Conservation (phyloP, 2,329 filamentous ascomycete species). For the Sarocladium oryzae region DNA sequence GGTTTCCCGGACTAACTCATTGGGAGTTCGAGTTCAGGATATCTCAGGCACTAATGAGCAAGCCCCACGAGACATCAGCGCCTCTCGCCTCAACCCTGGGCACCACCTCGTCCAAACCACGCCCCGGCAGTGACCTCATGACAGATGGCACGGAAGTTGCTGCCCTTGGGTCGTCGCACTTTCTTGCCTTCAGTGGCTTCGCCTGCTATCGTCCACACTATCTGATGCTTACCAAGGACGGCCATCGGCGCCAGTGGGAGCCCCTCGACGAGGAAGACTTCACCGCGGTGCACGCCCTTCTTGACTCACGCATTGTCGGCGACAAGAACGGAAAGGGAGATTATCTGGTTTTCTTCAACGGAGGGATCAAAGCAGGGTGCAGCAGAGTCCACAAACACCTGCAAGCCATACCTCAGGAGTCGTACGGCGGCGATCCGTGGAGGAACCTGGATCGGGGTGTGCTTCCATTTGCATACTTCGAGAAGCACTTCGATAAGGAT, state of each 20-base stretch:
- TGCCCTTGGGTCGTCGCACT: slow-evolving; percentile 33
- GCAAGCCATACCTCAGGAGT: slow-evolving; percentile 31
- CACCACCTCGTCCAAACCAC: not conserved
- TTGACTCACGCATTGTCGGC: slow-evolving; percentile 14
- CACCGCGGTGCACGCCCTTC: slow-evolving; percentile 25
- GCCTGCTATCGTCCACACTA: slow-evolving; percentile 40
- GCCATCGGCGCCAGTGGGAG: slow-evolving; percentile 38
- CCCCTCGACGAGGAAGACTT: slow-evolving; percentile 33
- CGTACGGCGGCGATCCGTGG: slow-evolving; percentile 20
- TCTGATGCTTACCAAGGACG: slow-evolving; percentile 39
- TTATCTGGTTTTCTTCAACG: slow-evolving; percentile 40
- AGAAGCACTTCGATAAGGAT: slow-evolving; percentile 16
- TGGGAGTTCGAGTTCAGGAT: slow-evolving; percentile 15
- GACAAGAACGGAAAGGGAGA: slow-evolving; percentile 17
- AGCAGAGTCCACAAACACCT: slow-evolving; percentile 44
- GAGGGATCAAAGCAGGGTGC: slow-evolving; percentile 35
- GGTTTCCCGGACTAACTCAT: too few species aligned
- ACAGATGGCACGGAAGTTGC: slow-evolving; percentile 34
- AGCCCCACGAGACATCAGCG: slow-evolving; percentile 10
- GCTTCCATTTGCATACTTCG: slow-evolving; percentile 23
- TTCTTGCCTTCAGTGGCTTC: slow-evolving; percentile 42
- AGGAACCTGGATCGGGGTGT: slow-evolving; percentile 17
- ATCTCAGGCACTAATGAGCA: slow-evolving; percentile 12
- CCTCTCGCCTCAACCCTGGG: not conserved
- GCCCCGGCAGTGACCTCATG: slow-evolving; percentile 30